phyloP scores from a whole-genome alignment of 2,329 filamentous ascomycete genomes.

The Arthrobotrys conoides region DNA sequence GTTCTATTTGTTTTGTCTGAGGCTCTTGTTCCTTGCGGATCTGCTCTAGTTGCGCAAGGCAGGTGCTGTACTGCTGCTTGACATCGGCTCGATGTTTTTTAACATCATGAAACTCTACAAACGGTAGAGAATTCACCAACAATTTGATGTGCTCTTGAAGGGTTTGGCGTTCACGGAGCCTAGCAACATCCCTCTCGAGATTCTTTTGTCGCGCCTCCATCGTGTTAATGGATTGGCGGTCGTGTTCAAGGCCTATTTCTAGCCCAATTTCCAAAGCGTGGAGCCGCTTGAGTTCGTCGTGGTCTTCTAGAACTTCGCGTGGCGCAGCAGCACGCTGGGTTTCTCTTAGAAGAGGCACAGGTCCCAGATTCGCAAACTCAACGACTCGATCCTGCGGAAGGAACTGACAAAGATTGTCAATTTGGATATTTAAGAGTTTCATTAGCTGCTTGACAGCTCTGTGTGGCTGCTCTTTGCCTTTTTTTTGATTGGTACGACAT shows the following conservation, averaged over 20 bases:
- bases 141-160: conserved; percentile 76
- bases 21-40: conserved; percentile 77
- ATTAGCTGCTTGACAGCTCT: conserved; percentile 71
- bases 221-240: conserved; percentile 32
- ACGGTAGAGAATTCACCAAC: conserved; percentile 76
- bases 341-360: conserved; percentile 84
- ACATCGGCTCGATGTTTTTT: conserved; percentile 70
- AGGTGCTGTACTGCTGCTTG: conserved; percentile 72
- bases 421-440: conserved; percentile 84
- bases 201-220: conserved; percentile 81
- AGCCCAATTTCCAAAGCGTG: conserved; percentile 78
- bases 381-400: conserved; percentile 95
- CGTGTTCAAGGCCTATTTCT: conserved; percentile 71
- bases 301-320: conserved; percentile 82
- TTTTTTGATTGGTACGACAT: not conserved
- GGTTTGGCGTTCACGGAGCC: conserved; percentile 80
- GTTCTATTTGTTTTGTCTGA: conserved; percentile 77
- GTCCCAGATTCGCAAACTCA: conserved; percentile 87
- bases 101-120: conserved; percentile 76
- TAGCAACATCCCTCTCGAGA: conserved; percentile 85
- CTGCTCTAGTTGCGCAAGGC: conserved; percentile 73
- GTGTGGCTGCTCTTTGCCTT: conserved; percentile 48
- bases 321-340: conserved; percentile 91
- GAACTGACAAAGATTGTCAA: conserved; percentile 98
- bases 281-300: conserved; percentile 79